phyloP scores from a whole-genome alignment of 768 basidiomycete species.

The Agaricus sinodeliciosus region DNA sequence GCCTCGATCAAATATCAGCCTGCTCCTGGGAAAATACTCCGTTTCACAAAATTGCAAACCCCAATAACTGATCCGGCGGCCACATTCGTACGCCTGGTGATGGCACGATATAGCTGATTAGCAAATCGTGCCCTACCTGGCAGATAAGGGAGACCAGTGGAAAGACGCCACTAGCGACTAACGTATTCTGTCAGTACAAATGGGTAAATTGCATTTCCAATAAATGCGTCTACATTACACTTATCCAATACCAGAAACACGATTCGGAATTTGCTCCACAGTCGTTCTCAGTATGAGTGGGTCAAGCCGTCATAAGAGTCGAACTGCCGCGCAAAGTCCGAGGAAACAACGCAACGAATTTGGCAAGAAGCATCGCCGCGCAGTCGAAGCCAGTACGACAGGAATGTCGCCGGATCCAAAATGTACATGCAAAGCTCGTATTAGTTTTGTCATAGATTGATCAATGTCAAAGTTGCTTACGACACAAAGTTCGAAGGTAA shows the following conservation, averaged over 20 bases:
- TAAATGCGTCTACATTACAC: neutral
- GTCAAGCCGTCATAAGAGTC: neutral
- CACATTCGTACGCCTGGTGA: too few species aligned
- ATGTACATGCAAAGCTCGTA: neutral
- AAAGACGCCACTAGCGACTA: too few species aligned
- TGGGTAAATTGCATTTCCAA: neutral
- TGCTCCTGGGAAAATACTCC: neutral
- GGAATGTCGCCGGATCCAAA: neutral
- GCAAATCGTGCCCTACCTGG: too few species aligned
- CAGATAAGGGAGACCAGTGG: too few species aligned
- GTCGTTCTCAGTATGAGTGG: neutral
- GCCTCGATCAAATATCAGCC: neutral
- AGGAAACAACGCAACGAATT: neutral
- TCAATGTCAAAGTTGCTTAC: slow-evolving; percentile 11
- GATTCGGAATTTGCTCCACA: slow-evolving; percentile 9
- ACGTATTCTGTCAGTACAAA: neutral
- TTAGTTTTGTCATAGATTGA: neutral
- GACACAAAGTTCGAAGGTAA: slow-evolving; percentile 20
- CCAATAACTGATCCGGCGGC: neutral
- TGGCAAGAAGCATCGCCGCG: neutral
- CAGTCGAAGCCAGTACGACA: neutral
- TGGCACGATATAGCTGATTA: too few species aligned
- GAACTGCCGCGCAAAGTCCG: neutral
- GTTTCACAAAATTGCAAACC: neutral
- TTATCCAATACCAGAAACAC: neutral